Evolutionary conservation across 441 rosid genomes (phyloP).

Genomic region (Aleurites moluccanus): DNA sequence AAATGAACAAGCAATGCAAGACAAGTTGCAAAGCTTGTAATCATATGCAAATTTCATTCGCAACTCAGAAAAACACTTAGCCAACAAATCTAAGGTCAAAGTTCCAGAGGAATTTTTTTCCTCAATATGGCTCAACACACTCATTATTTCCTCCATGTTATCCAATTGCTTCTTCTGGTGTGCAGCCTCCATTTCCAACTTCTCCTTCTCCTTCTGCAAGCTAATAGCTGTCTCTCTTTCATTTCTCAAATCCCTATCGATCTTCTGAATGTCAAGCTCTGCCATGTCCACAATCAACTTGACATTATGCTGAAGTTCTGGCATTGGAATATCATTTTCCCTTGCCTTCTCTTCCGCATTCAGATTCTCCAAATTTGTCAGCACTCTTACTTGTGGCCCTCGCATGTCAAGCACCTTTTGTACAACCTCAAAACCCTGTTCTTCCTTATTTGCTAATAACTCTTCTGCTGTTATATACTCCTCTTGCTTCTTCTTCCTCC

Average conservation of each 20-base stretch:
- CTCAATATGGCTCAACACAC: slow-evolving; percentile 48
- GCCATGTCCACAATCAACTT: slow-evolving; percentile 73
- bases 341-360: slow-evolving; percentile 86
- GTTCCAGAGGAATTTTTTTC: slow-evolving; percentile 51
- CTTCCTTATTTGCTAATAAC: slow-evolving; percentile 69
- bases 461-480: slow-evolving; percentile 58
- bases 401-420: slow-evolving; percentile 95
- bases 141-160: slow-evolving; percentile 57
- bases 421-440: slow-evolving; percentile 69
- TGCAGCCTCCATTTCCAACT: slow-evolving; percentile 48
- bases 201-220: slow-evolving; percentile 79
- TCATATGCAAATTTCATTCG: slow-evolving; percentile 59
- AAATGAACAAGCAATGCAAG: slow-evolving; percentile 50
- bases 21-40: slow-evolving; percentile 45
- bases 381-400: slow-evolving; percentile 74
- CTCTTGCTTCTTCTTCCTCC: slow-evolving; percentile 46
- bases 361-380: slow-evolving; percentile 83
- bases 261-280: slow-evolving; percentile 84
- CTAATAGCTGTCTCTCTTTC: slow-evolving; percentile 77
- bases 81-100: slow-evolving; percentile 64
- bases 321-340: slow-evolving; percentile 85
- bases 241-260: slow-evolving; percentile 78
- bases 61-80: slow-evolving; percentile 49
- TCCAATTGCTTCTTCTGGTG: slow-evolving; percentile 54
- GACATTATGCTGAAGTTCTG: slow-evolving; percentile 88